Evolutionary conservation across 257 asterid species (phyloP).

Genomic region (Solanum lignicaule): DNA sequence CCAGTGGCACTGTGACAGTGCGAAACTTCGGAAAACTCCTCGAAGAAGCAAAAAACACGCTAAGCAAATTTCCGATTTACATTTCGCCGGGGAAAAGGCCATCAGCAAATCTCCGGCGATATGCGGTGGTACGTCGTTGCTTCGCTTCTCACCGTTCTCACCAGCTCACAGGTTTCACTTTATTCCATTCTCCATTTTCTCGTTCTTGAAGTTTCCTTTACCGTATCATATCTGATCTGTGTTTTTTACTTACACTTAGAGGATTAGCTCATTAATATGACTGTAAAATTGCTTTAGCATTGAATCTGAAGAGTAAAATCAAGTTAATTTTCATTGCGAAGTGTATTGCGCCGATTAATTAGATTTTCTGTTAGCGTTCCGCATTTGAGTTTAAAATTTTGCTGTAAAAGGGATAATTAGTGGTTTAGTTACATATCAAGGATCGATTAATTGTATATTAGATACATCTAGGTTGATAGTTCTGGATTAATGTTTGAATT

Average conservation of each 20-base stretch:
- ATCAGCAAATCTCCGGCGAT: constrained; percentile 1
- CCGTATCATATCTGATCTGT: background rate
- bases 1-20: background rate
- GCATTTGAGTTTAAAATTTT: background rate
- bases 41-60: background rate
- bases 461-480: background rate
- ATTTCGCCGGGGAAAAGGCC: background rate
- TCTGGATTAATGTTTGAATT: constrained; percentile 1
- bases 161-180: constrained; percentile 86
- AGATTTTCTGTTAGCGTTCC: background rate
- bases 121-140: constrained; percentile 99
- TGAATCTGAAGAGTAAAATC: background rate
- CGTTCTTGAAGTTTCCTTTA: background rate
- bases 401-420: background rate
- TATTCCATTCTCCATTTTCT: background rate
- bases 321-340: background rate
- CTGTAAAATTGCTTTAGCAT: background rate
- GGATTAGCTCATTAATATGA: background rate
- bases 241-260: background rate
- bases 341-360: background rate
- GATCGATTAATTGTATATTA: background rate
- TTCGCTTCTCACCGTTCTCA: constrained; percentile 73
- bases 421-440: background rate
- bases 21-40: no score
- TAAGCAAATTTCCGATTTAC: background rate